A percentile compares a stretch with the other conserved stretches of the same genome.
Evolutionary conservation across 1,284 basidiomycete genomes (phyloP).

Genomic region (Malassezia equina): DNA sequence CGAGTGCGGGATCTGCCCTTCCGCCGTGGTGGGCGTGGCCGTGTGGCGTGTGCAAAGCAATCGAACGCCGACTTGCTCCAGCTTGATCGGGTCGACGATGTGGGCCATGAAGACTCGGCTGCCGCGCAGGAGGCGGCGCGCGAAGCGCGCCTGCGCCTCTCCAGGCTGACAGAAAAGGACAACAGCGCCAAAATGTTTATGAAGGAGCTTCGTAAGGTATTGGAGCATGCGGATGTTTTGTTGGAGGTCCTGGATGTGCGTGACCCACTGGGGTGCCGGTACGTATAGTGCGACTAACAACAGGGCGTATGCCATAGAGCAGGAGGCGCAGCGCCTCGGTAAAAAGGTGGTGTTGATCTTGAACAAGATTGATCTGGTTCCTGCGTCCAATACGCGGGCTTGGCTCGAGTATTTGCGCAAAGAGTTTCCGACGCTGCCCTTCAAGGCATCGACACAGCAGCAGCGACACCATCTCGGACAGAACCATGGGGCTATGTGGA

Average conservation of each 20-base stretch:
- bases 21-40: conserved; percentile 1
- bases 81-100: neutral
- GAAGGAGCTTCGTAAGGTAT: conserved; percentile 67
- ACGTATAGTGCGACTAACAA: conserved; percentile 7
- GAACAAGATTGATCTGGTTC: conserved; percentile 58
- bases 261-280: conserved; percentile 53
- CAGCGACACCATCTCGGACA: conserved; percentile 61
- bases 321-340: conserved; percentile 27
- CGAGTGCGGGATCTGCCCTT: conserved; percentile 3
- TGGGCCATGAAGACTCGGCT: neutral
- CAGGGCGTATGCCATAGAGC: conserved; percentile 24
- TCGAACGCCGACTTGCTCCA: conserved; percentile 15
- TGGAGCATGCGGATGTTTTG: conserved; percentile 83
- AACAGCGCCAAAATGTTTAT: conserved; percentile 48
- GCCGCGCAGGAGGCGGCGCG: neutral
- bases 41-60: conserved; percentile 12
- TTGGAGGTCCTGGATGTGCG: conserved; percentile 48
- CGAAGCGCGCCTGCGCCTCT: conserved; percentile 4
- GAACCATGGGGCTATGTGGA: neutral
- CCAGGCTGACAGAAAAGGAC: conserved; percentile 24
- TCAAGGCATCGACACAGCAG: conserved; percentile 71
- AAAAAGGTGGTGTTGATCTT: conserved; percentile 38
- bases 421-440: conserved; percentile 83
- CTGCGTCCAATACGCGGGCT: conserved; percentile 71
- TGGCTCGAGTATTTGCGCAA: conserved; percentile 86